Conservation (phyloP, 768 basidiomycete genomes). For the Kwoniella europaea region DNA sequence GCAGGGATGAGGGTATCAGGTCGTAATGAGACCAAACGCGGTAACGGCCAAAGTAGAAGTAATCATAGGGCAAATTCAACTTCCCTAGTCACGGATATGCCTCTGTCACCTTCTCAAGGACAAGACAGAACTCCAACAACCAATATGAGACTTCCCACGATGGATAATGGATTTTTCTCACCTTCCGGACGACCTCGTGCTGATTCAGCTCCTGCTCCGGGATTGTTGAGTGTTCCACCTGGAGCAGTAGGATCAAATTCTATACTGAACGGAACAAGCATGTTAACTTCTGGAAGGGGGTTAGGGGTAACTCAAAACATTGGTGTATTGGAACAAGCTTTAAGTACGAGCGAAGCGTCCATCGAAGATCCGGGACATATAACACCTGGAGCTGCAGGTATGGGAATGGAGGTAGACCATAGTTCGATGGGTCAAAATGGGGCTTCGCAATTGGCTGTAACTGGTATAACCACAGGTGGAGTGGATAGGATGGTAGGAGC, state of each 20-base stretch:
- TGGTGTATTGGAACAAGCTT: constrained; percentile 31
- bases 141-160: constrained; percentile 14
- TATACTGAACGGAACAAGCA: constrained; percentile 20
- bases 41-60: constrained; percentile 5
- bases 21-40: constrained; percentile 11
- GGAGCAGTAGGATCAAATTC: neutral
- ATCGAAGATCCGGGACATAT: constrained; percentile 27
- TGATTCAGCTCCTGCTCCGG: constrained; percentile 52
- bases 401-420: constrained; percentile 19
- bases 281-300: constrained; percentile 36
- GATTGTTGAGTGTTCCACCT: constrained; percentile 8
- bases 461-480: constrained; percentile 22
- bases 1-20: constrained; percentile 78
- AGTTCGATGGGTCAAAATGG: constrained; percentile 31
- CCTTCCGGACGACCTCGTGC: constrained; percentile 48
- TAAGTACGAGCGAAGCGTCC: constrained; percentile 34
- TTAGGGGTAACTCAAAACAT: constrained; percentile 23
- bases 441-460: constrained; percentile 29
- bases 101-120: constrained; percentile 16
- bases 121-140: constrained; percentile 23
- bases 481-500: constrained; percentile 28
- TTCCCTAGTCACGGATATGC: constrained; percentile 13
- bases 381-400: neutral
- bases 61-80: constrained; percentile 35
- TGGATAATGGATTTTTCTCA: constrained; percentile 44